A percentile compares a stretch with the other conserved stretches of the same genome.
Conservation (phyloP, 805 yeast species). For the Pichia cabralensis region DNA sequence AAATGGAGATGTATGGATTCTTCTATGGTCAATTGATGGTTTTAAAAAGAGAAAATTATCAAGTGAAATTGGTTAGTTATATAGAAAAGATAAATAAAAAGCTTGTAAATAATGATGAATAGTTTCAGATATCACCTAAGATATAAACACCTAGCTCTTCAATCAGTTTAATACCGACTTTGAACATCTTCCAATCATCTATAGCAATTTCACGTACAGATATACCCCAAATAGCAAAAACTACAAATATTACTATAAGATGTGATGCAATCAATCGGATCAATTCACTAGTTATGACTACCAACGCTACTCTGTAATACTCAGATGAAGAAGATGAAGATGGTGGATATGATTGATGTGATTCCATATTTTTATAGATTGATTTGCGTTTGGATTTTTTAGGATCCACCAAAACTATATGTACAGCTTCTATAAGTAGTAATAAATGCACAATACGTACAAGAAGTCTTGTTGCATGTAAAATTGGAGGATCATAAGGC, state of each 20-base stretch:
- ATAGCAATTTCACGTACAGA: conserved; percentile 12
- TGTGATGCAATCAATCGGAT: conserved; percentile 15
- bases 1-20: conserved; percentile 12
- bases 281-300: conserved; percentile 19
- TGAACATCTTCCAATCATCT: conserved; percentile 22
- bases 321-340: conserved; percentile 9
- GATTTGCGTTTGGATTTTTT: conserved; percentile 1
- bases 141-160: conserved; percentile 13
- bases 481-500: conserved; percentile 84
- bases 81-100: background rate
- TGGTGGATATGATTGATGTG: background rate
- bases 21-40: conserved; percentile 35
- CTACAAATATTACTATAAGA: conserved; percentile 15
- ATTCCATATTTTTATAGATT: background rate
- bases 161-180: conserved; percentile 13
- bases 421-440: conserved; percentile 24
- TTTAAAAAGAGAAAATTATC: too few species aligned
- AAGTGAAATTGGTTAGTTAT: too few species aligned
- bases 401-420: conserved; percentile 20
- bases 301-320: conserved; percentile 21
- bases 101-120: too few species aligned
- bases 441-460: conserved; percentile 24
- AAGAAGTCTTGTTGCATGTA: conserved; percentile 25
- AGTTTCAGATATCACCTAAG: conserved; percentile 1
- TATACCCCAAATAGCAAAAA: conserved; percentile 14